Evolutionary conservation across 139 green algal species (phyloP).

Genomic region (Eudorina sp.): DNA sequence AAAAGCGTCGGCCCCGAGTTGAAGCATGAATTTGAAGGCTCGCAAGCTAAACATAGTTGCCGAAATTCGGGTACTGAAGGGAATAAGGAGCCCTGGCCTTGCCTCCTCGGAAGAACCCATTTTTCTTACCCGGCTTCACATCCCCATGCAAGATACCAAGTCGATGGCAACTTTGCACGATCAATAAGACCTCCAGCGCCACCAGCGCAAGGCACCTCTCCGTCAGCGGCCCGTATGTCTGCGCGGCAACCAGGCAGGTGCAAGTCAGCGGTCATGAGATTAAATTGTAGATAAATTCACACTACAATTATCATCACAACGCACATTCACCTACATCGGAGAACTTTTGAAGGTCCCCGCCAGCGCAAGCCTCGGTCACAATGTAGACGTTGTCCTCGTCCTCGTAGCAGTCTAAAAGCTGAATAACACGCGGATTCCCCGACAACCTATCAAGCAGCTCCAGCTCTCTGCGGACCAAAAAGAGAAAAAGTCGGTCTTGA

Average conservation of each 20-base stretch:
- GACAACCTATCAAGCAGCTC: constrained; percentile 53
- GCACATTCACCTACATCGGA: constrained; percentile 52
- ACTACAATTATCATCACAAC: too few relatives aligned
- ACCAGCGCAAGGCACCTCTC: constrained; percentile 57
- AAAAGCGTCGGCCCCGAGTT: not conserved
- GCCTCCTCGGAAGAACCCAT: too few relatives aligned
- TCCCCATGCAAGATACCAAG: constrained; percentile 58
- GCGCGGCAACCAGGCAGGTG: not conserved
- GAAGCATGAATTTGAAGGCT: too few relatives aligned
- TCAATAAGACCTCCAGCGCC: constrained; percentile 58
- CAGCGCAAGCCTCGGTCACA: constrained; percentile 66
- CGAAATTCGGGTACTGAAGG: too few relatives aligned
- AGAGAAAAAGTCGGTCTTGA: not conserved
- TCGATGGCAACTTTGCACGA: constrained; percentile 62
- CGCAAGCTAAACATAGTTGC: too few relatives aligned
- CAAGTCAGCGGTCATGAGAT: not conserved
- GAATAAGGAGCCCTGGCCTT: too few relatives aligned
- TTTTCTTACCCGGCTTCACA: constrained; percentile 38
- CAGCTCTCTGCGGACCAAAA: constrained; percentile 51
- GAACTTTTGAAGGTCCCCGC: constrained; percentile 73
- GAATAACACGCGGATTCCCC: constrained; percentile 48
- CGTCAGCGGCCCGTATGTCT: constrained; percentile 47
- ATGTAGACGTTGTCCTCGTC: constrained; percentile 59
- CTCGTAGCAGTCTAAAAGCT: constrained; percentile 69
- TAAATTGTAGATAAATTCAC: too few relatives aligned